Base-by-base conservation (phyloP, 257 asterid species). In the Thymus quinquecostatus region DNA sequence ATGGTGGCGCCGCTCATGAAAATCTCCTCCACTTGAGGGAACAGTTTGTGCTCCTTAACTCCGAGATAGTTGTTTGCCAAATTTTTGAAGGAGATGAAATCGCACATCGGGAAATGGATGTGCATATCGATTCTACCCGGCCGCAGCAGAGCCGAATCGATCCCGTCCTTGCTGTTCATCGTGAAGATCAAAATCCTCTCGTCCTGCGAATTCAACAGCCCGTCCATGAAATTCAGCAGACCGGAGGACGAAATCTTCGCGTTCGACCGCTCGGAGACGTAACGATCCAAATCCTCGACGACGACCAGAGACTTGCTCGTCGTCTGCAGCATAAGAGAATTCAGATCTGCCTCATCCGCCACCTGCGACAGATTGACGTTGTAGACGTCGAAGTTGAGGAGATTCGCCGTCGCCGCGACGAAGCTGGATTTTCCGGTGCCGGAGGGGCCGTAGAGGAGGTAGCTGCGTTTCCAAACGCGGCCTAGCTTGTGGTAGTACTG, bases 401-500 rank as follows among this genome's bases (percentile, higher is more conserved):
- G 82, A 78, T 86, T 86, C 8, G 95, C 89, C 61, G 86, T 60
- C 43, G 92, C 83, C 1, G 95, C 90, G 50, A 86, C 62, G 87
- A 88, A 88, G 50, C 92, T 81, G 60, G 92, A 88, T 72, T 88
- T 88, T 4, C 92, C 95, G n/a, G 95, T 88, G 33, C 96, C 92
- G 51, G 92, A 82, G 6, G 92, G 87, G 43, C 95, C 95, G 77
- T 84, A 85, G 53, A 88, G 87, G 56, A 88, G 91, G 48, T 86
- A 88, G 49, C 83, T 88, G 28, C 95, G 87, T 29, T 70, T 82
- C 92, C 92, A 88, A 54, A 86, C 87, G 27, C 95, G 87, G 53
- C 95, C 95, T 34, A 88, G 60, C 21, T 82, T 84, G 71, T 84
- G 87, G 77, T 88, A 88, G 66, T 88, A 86, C 77, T 82, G 87